Evolutionary conservation across 306 rosid genomes (phyloP).

Genomic region (Acacia melanoxylon): DNA sequence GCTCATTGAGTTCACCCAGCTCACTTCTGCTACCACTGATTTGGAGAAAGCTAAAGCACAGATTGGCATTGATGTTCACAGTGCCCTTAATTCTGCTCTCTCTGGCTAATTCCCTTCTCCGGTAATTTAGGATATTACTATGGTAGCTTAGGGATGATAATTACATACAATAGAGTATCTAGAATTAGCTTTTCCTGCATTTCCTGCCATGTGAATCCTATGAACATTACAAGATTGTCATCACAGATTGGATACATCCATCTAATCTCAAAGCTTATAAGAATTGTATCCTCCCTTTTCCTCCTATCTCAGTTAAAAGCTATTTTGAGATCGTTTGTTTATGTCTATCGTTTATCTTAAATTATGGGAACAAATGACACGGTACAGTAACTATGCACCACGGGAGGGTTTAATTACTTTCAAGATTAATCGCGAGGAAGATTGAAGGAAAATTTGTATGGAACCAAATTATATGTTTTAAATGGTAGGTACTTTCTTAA

Average conservation of each 20-base stretch:
- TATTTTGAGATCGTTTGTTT: neutral
- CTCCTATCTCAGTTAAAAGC: neutral
- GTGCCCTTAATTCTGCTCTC: slow-evolving; percentile 52
- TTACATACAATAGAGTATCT: neutral
- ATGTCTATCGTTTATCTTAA: neutral
- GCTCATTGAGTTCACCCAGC: neutral
- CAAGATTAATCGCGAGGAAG: neutral
- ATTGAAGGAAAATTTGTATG: neutral
- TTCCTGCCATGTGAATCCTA: neutral
- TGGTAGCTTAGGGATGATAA: neutral
- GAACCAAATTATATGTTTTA: neutral
- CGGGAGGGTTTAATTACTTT: neutral
- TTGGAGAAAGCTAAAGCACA: slow-evolving; percentile 42
- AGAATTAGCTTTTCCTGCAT: neutral
- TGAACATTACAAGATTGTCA: neutral
- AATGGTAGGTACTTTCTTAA: neutral
- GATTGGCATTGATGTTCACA: slow-evolving; percentile 62
- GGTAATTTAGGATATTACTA: neutral
- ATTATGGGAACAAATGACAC: neutral
- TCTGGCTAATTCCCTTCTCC: slow-evolving; percentile 33
- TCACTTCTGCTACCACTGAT: neutral
- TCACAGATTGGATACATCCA: neutral
- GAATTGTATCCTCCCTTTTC: neutral
- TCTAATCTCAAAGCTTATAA: neutral
- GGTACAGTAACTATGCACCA: neutral